These are phyloP conservation scores for Hymenoscyphus infarciens DNA, from an alignment of 2,329 filamentous ascomycete species.

Conservation along the genomic window DNA sequence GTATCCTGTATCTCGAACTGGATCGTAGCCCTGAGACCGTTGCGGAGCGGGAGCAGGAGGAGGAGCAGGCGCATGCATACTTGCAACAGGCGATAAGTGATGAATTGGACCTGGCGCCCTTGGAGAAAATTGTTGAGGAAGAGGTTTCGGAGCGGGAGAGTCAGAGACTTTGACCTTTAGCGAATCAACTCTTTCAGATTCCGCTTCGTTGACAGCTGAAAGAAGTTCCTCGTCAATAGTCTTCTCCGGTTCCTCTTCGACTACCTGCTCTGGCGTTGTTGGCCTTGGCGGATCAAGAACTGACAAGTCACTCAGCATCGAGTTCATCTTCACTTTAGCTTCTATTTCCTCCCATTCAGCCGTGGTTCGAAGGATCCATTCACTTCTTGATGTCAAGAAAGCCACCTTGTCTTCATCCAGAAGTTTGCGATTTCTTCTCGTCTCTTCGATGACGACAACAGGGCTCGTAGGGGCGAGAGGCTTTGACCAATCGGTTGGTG, in stretches of 20 bases:
- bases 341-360: constrained; percentile 13
- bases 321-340: constrained; percentile 15
- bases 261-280: constrained; percentile 5
- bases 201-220: constrained; percentile 14
- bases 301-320: constrained; percentile 13
- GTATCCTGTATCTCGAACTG: constrained; percentile 20
- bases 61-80: constrained; percentile 11
- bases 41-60: constrained; percentile 16
- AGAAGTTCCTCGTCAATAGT: constrained; percentile 13
- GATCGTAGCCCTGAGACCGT: constrained; percentile 20
- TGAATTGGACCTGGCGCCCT: neutral
- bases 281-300: constrained; percentile 11
- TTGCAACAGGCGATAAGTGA: constrained; percentile 1
- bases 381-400: constrained; percentile 16
- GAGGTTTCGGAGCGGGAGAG: constrained; percentile 11
- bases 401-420: constrained; percentile 16
- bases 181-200: constrained; percentile 3
- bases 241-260: constrained; percentile 4
- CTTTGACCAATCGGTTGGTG: constrained; percentile 16
- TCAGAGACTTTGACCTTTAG: constrained; percentile 9
- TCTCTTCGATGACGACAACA: constrained; percentile 16
- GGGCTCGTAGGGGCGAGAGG: constrained; percentile 16
- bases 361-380: constrained; percentile 12
- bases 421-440: constrained; percentile 6
- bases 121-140: constrained; percentile 11